Evolutionary conservation across 305 asterid genomes (phyloP).

Genomic region (Coffea humblotiana): DNA sequence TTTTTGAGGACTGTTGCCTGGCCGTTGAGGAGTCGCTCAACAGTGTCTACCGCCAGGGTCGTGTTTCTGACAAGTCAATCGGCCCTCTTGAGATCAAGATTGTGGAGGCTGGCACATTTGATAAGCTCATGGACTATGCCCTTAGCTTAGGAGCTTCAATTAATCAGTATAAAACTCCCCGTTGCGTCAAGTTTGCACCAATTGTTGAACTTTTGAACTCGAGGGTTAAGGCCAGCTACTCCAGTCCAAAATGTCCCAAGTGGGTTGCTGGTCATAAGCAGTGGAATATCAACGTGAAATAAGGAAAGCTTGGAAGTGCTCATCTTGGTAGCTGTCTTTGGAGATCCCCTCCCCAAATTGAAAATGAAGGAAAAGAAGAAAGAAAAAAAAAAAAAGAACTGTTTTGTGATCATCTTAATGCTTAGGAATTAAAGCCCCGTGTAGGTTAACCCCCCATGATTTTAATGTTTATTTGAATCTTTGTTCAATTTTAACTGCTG

Average conservation of each 20-base stretch:
- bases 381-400: slow-evolving; percentile 17
- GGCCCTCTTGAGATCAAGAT: slow-evolving; percentile 87
- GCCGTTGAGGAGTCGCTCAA: slow-evolving; percentile 75
- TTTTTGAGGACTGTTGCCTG: slow-evolving; percentile 80
- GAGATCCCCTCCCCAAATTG: slow-evolving; percentile 1
- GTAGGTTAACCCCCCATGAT: slow-evolving; percentile 29
- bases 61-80: slow-evolving; percentile 55
- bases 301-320: slow-evolving; percentile 14
- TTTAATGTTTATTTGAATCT: slow-evolving; percentile 25
- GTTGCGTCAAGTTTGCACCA: slow-evolving; percentile 82
- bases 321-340: not conserved
- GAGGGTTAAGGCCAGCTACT: slow-evolving; percentile 50
- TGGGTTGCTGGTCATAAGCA: slow-evolving; percentile 68
- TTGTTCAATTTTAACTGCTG: slow-evolving; percentile 20
- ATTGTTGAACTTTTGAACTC: slow-evolving; percentile 72
- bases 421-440: slow-evolving; percentile 28
- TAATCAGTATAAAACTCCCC: slow-evolving; percentile 88
- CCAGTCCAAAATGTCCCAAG: slow-evolving; percentile 87
- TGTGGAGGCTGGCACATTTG: slow-evolving; percentile 74
- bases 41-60: slow-evolving; percentile 75
- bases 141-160: slow-evolving; percentile 81
- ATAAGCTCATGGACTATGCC: slow-evolving; percentile 85
- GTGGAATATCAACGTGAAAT: slow-evolving; percentile 55
- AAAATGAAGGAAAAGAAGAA: not conserved
- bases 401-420: slow-evolving; percentile 40